Conservation (phyloP, 2,329 filamentous ascomycete genomes). For the Triangularia setosa region DNA sequence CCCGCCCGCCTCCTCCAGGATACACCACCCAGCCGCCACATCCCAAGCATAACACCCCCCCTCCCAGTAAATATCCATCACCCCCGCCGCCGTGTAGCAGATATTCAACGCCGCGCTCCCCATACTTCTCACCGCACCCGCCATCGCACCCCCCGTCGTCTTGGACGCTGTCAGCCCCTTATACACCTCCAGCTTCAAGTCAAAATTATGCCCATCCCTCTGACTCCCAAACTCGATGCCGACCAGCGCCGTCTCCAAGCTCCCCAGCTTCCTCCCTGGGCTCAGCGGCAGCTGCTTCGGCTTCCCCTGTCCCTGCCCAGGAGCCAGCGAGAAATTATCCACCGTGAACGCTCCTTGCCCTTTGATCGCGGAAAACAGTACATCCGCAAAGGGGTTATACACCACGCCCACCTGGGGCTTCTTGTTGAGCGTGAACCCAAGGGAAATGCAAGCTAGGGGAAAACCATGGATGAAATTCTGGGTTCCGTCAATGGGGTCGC, state of each 20-base stretch:
- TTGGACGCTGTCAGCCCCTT: conserved; percentile 53
- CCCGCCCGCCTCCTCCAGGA: conserved; percentile 70
- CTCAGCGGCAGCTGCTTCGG: conserved; percentile 36
- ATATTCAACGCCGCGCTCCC: conserved; percentile 74
- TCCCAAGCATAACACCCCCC: conserved; percentile 84
- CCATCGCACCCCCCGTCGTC: conserved; percentile 68
- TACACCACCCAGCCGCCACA: conserved; percentile 76
- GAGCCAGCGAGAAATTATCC: conserved; percentile 38
- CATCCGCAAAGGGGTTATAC: conserved; percentile 72
- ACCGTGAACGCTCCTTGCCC: conserved; percentile 63
- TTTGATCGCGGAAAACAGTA: conserved; percentile 64
- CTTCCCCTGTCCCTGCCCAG: conserved; percentile 18
- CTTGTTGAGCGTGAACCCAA: conserved; percentile 64
- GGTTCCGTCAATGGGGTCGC: conserved; percentile 79
- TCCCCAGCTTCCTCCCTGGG: conserved; percentile 50
- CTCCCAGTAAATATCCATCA: conserved; percentile 76
- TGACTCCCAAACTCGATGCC: conserved; percentile 71
- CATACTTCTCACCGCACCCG: conserved; percentile 66
- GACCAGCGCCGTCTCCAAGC: conserved; percentile 61
- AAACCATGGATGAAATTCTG: conserved; percentile 78
- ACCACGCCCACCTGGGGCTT: conserved; percentile 67
- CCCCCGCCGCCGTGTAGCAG: conserved; percentile 66
- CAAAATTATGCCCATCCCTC: conserved; percentile 66
- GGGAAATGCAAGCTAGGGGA: conserved; percentile 70
- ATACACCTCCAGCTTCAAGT: conserved; percentile 65